A percentile compares a stretch with the other conserved stretches of the same genome.
These are phyloP conservation scores for Tephrocybe sp. DNA, from an alignment of 768 basidiomycete genomes.

Conservation along the genomic window DNA sequence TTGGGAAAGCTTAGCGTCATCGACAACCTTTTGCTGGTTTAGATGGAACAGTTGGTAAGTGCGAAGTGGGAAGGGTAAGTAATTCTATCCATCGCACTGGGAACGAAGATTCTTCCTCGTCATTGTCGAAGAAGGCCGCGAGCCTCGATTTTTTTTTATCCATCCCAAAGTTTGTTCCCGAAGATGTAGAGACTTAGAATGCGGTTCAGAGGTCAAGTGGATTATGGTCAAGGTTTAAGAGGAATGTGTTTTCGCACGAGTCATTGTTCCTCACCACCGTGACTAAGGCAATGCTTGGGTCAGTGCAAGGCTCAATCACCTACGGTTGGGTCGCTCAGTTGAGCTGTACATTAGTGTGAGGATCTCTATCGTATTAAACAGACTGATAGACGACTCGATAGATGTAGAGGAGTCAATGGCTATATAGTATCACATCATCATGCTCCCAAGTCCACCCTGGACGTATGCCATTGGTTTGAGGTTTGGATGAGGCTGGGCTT, in stretches of 20 bases:
- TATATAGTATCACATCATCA: slow-evolving; percentile 62
- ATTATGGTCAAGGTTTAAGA: not conserved
- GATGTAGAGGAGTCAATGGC: too few species aligned
- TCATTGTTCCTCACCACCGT: too few species aligned
- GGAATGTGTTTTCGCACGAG: too few species aligned
- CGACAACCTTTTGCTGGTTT: slow-evolving; percentile 80
- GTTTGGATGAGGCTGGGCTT: slow-evolving; percentile 84
- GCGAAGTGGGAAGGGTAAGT: slow-evolving; percentile 49
- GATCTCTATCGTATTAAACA: too few species aligned
- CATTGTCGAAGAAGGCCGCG: slow-evolving; percentile 82
- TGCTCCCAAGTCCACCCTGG: slow-evolving; percentile 58
- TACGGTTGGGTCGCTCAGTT: too few species aligned
- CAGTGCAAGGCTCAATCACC: too few species aligned
- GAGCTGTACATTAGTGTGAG: too few species aligned
- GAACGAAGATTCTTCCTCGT: slow-evolving; percentile 83
- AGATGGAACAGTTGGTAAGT: slow-evolving; percentile 61
- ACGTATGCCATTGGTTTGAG: slow-evolving; percentile 94
- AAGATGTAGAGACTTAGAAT: not conserved
- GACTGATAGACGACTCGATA: too few species aligned
- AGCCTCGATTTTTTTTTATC: slow-evolving; percentile 69
- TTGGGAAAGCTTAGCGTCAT: slow-evolving; percentile 82
- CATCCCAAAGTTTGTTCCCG: slow-evolving; percentile 30
- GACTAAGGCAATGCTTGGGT: too few species aligned
- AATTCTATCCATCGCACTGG: slow-evolving; percentile 88
- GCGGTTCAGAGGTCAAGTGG: not conserved